Evolutionary conservation across 257 asterid species (phyloP).

Genomic region (Paraleonurus japonicus): DNA sequence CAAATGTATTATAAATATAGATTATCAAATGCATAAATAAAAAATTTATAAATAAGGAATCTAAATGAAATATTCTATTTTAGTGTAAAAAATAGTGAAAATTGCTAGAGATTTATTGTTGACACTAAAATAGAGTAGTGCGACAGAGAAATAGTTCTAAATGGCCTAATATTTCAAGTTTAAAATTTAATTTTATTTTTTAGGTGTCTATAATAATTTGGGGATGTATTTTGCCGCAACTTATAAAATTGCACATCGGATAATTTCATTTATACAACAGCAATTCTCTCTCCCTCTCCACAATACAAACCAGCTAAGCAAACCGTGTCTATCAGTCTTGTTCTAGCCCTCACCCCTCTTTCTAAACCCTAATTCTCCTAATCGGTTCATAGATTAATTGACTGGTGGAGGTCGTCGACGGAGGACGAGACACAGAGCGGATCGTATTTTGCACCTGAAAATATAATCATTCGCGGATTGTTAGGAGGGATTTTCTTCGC

Average conservation of each 20-base stretch:
- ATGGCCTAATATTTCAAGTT: too few relatives aligned
- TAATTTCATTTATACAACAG: neutral
- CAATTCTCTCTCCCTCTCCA: neutral
- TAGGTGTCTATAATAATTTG: too few relatives aligned
- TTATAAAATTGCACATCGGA: neutral
- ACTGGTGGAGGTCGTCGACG: neutral
- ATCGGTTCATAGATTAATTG: neutral
- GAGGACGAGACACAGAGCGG: neutral
- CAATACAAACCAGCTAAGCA: neutral
- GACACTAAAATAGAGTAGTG: too few relatives aligned
- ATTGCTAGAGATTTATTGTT: too few relatives aligned
- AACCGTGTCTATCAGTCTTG: neutral
- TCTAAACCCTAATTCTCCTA: neutral
- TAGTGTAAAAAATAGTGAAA: too few relatives aligned
- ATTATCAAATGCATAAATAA: too few relatives aligned
- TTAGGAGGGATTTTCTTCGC: neutral
- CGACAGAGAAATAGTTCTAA: too few relatives aligned
- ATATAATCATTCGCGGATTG: neutral
- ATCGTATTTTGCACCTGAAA: neutral
- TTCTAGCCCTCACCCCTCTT: neutral
- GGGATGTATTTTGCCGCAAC: too few relatives aligned
- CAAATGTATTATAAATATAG: too few relatives aligned
- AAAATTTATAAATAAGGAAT: too few relatives aligned
- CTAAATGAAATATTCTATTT: too few relatives aligned
- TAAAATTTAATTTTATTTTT: too few relatives aligned